Base-by-base conservation (phyloP, 2,329 filamentous ascomycete species). In the Calonectria crousiana region DNA sequence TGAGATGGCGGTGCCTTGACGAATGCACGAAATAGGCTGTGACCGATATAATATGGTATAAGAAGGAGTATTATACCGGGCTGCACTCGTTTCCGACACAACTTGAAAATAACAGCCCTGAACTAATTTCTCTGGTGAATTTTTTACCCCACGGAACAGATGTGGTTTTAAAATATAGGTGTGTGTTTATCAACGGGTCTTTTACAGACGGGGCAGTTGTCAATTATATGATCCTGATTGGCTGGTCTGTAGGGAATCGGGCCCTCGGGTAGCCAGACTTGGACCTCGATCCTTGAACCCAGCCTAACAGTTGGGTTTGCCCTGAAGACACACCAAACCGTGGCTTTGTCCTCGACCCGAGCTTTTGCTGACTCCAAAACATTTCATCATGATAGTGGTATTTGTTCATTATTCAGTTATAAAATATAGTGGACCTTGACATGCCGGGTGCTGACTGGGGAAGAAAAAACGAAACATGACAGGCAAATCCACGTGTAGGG, bases 151-250 rank as follows among this genome's bases (percentile, higher is more conserved):
- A 65, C 60, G 60, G 60, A 20, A 18, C 4, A 9, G 28, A 30
- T 16, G 38, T 34, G 5, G 8, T 13, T 11, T 6, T 51, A 65
- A 6, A 18, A 18, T 14, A 56, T 18, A 65, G 69, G 64, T 44
- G 52, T 72, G 49, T 28, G 30, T 34, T 32, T 75, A 64, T 51
- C 34, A 16, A 28, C 71, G 71, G 51, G 68, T 73, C 72, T 66
- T 71, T 71, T 56, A 56, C 58, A 73, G 69, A 67, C 62, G 74
- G 74, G 62, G 67, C 75, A 62, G 56, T 74, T 76, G 41, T 65
- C 73, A 77, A 75, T 72, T 73, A 49, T 71, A 66, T 44, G 62
- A 36, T 64, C 49, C 49, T 44, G 70, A 71, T 76, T 68, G 73
- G 72, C 11, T 44, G 10, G 13, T 32, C 16, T 44, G 28, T 18